Evolutionary conservation across 441 rosid species (phyloP), one percentile per base, ranked within the genome.

Genomic region (Lepidium campestre): DNA sequence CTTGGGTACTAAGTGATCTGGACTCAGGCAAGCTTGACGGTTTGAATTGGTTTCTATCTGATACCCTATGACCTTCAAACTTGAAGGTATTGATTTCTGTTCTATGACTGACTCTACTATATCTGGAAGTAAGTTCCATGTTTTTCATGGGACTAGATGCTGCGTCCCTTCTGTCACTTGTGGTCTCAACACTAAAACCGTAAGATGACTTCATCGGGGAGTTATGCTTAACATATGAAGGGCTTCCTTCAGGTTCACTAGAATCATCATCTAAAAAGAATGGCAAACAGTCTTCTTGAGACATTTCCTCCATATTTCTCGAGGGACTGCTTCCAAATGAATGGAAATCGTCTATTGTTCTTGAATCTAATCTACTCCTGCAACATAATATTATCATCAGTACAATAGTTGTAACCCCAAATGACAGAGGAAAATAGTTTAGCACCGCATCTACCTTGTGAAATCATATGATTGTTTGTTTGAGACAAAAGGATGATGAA

Each of bases 251-350:
- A 22, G 90, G 86, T 61, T 83, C 91, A 79, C 86, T 80, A 57
- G 85, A 86, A 72, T 91, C 96, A 68, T 89, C 95, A 73, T 91
- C 99, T 53, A 89, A 70, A 73, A 93, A 62, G 82, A 93, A 87
- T 9, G 97, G 97, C 36, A 93, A 73, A 74, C 83, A 85, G 75
- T 93, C 93, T 49, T 91, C 97, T 69, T 79, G 93, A 79, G 81
- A 83, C 67, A 71, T 78, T 55, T 89, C 93, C 63, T 79, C 95
- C 18, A 57, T 42, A 53, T 85, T 82, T 75, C 80, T 82, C 23
- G 62, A 63, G 13, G 83, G 74, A 74, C 77, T 76, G 68, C 79
- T 78, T 65, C 83, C 95, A 44, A 82, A 70, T 23, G 74, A 71
- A 69, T 84, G 78, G 74, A 74, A 73, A 70, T 75, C 77, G 31